Evolutionary conservation across 495 filamentous ascomycete genomes (phyloP), one percentile per base, ranked within the genome.

Genomic region (Hypoxylon intermedium): DNA sequence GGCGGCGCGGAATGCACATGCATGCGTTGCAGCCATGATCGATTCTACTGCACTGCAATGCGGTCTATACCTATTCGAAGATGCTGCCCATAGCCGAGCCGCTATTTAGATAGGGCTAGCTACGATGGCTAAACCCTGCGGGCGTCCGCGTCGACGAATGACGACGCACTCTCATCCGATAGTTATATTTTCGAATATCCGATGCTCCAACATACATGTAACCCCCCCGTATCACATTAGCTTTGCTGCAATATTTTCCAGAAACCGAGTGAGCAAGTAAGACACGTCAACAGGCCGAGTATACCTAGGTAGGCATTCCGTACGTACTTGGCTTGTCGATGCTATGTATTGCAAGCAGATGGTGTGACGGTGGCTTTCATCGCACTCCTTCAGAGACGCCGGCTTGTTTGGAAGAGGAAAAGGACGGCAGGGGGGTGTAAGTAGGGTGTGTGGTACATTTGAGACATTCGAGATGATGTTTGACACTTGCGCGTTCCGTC

Each of bases 41-140:
- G n/a, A 59, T 60, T 33, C 50, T 49, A 55, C 60, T 1, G 55
- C 44, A 60, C 54, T 36, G 44, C 54, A 55, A 59, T 1, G 55
- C 44, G 41, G 2, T 15, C 12, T 13, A 23, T 15, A 24, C n/a
- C 33, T 41, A 42, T 49, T 62, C 15, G 23, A 40, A 11, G 44
- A 50, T 38, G 31, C n/a, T 2, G 30, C n/a, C 41, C 47, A 24
- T 26, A 49, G 42, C 47, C 60, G 42, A 58, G 43, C 53, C 26
- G 49, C 26, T 28, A 30, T 53, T 18, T 53, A 31, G 15, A 41
- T 63, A 63, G 20, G 53, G 38, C 42, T 40, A 13, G 47, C 15
- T 38, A 12, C 15, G 13, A 9, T 12, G 44, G 49, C 28, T 30
- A 42, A 41, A 24, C 9, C 23, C 20, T 12, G 40, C 24, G 24